Conservation (phyloP, 768 basidiomycete species). For the Pleurotus giganteus region DNA sequence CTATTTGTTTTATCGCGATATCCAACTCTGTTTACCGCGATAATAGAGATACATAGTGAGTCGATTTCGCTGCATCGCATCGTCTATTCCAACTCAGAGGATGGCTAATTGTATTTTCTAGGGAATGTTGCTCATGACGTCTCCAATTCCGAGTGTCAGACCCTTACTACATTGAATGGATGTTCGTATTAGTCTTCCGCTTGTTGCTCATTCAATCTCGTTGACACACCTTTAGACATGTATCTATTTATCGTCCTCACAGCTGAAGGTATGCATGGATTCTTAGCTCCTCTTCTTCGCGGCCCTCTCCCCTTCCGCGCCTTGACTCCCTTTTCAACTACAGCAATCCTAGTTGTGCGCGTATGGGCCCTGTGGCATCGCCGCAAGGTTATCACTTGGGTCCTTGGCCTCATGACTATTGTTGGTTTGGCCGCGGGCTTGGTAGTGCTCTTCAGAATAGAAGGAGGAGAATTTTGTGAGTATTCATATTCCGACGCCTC, state of each 20-base stretch:
- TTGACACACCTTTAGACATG: neutral
- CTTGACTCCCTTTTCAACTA: neutral
- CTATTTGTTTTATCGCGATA: slow-evolving; percentile 7
- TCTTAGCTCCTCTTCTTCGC: neutral
- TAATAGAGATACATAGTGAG: slow-evolving; percentile 1
- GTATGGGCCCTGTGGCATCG: slow-evolving; percentile 1
- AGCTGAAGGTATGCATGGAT: neutral
- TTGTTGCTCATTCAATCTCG: neutral
- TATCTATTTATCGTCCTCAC: neutral
- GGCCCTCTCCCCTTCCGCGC: neutral
- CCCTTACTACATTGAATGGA: neutral
- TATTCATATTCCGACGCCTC: neutral
- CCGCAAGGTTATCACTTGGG: neutral
- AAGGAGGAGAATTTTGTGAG: slow-evolving; percentile 6
- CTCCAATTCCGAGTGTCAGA: slow-evolving; percentile 1
- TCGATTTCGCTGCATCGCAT: no score
- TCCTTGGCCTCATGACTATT: neutral
- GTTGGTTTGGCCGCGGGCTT: neutral
- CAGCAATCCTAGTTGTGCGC: neutral
- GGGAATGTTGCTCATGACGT: neutral
- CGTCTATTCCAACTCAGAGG: no score
- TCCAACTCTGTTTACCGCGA: neutral
- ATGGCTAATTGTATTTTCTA: neutral
- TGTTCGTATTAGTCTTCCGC: neutral
- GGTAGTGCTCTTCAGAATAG: neutral